Conservation (phyloP, 2,329 filamentous ascomycete species). For the Arthroderma sp. region DNA sequence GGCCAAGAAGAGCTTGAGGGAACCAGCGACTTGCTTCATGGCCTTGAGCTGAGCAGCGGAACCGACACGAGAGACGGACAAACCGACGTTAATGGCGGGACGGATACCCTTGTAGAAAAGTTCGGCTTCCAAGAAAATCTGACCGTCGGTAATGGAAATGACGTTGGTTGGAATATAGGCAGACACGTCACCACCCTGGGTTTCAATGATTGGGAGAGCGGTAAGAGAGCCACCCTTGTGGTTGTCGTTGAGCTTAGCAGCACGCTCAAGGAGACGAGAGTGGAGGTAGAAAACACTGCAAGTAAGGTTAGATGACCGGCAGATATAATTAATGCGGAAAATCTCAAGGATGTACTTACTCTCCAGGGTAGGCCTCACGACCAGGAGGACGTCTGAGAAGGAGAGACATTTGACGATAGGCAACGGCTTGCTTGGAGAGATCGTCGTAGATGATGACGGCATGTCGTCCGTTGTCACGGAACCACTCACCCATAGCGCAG, state of each 20-base stretch:
- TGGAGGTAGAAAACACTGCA: constrained; percentile 85
- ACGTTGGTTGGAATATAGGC: constrained; percentile 99
- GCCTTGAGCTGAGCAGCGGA: constrained; percentile 99
- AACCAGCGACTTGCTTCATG: constrained; percentile 99
- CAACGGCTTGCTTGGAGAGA: constrained; percentile 94
- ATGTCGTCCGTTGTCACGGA: constrained; percentile 77
- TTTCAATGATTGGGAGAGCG: constrained; percentile 95
- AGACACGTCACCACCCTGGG: constrained; percentile 99
- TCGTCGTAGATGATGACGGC: constrained; percentile 87
- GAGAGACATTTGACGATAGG: constrained; percentile 98
- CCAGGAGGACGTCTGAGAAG: constrained; percentile 93
- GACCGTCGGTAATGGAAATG: constrained; percentile 98
- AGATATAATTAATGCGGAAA: constrained; percentile 1
- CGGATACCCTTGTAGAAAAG: constrained; percentile 99
- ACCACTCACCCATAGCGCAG: constrained; percentile 52
- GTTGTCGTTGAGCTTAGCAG: constrained; percentile 96
- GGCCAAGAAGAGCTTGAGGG: constrained; percentile 99
- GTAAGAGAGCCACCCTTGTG: constrained; percentile 93
- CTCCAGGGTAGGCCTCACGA: constrained; percentile 98
- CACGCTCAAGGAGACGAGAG: constrained; percentile 97
- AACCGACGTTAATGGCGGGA: constrained; percentile 99
- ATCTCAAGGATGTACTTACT: constrained; percentile 34
- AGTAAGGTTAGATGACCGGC: constrained; percentile 12
- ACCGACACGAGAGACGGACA: constrained; percentile 98
- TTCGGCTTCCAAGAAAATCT: constrained; percentile 99